A percentile compares a stretch with the other conserved stretches of the same genome.
phyloP scores from a whole-genome alignment of 2,329 filamentous ascomycete species.

The Fusarium dlaminii region DNA sequence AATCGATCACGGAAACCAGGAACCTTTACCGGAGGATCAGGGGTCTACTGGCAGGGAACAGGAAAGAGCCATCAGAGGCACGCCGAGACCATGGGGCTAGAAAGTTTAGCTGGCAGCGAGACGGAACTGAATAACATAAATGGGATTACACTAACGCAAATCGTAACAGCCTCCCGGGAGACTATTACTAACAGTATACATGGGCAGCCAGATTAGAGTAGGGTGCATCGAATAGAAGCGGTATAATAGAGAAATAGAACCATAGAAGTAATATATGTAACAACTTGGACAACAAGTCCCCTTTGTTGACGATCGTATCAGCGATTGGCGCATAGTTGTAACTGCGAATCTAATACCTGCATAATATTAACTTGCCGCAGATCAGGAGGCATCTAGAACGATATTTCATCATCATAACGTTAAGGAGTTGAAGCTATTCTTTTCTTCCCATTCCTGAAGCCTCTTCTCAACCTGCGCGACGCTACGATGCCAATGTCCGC shows the following conservation, averaged over 20 bases:
- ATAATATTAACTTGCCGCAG: no score
- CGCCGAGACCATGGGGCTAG: accelerated
- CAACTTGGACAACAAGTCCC: no score
- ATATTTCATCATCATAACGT: background rate
- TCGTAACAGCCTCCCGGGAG: background rate
- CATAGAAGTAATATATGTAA: background rate
- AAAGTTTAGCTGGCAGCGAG: background rate
- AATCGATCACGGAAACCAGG: background rate
- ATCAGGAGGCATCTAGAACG: no score
- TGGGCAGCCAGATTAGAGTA: no score
- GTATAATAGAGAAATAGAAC: background rate
- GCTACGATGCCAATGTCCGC: background rate
- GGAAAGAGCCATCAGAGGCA: background rate
- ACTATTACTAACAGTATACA: background rate
- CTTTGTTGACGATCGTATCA: no score
- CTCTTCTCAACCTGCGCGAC: background rate
- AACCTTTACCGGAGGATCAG: accelerated
- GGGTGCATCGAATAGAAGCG: background rate
- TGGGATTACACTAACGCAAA: background rate
- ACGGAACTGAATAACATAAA: background rate
- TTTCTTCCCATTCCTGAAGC: background rate
- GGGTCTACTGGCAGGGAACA: background rate
- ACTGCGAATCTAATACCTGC: no score
- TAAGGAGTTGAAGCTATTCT: accelerated
- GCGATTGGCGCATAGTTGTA: no score